Evolutionary conservation across 257 asterid species (phyloP), one percentile per base, ranked within the genome.

Genomic region (Verbascum thapsus): DNA sequence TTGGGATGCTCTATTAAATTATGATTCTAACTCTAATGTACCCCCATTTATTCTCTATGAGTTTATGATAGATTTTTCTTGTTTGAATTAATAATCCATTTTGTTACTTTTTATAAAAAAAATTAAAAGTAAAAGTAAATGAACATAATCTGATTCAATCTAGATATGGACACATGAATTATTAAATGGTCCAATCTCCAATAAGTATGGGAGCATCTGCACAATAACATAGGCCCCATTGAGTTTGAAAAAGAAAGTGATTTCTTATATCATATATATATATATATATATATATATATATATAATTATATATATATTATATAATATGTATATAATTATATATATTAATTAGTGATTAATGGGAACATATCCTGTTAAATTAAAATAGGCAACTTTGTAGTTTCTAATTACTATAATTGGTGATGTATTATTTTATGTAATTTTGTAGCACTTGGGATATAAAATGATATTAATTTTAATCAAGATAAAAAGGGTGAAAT

Each of bases 161-260:
- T 3, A 43, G 71, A 60, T 6, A 54, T 41, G n/a, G 81, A 67
- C 66, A 12, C 37, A 38, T 56, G 47, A 17, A 72, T 63, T 53
- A 59, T 64, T 41, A n/a, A 69, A 53, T 65, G 69, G 76, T 53
- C 73, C 70, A 65, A 38, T 22, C 53, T 69, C 80, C 73, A 59
- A 53, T 22, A 58, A 60, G 44, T 61, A 60, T 45, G 80, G 70
- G 70, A 47, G 38, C 41, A 42, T 57, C 16, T 57, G 49, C 74
- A 52, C 51, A 37, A 53, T 38, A 49, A 35, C 38, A 64, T 17
- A 43, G 10, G 49, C 9, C 8, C 62, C 56, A 47, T 43, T 53
- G 43, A 50, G 41, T 51, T 61, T 35, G 53, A 49, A 50, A 38
- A n/a, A 54, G 7, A 20, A 39, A 35, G 45, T 50, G 37, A 4